Evolutionary conservation across 192 early-diverging fungal species (phyloP).

Genomic region (Coemansia sp.): DNA sequence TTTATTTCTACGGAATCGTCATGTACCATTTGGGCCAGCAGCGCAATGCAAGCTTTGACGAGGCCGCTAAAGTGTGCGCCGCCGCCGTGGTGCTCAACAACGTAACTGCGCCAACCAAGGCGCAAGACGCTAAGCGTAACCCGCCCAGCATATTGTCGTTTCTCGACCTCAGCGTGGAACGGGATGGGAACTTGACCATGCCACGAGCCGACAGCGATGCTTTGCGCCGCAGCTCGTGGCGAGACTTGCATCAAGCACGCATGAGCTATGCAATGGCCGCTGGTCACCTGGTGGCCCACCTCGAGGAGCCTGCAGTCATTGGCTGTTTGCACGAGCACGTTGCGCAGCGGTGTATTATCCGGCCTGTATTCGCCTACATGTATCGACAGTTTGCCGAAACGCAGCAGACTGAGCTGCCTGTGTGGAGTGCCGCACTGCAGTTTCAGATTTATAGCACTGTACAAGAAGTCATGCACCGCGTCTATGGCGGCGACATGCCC

Average conservation of each 20-base stretch:
- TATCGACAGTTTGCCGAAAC: conserved; percentile 14
- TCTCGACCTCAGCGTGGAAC: conserved; percentile 21
- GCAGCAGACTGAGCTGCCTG: conserved; percentile 10
- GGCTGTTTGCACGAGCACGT: conserved; percentile 10
- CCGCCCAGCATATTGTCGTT: conserved; percentile 26
- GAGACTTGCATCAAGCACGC: neutral
- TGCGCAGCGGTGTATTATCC: conserved; percentile 26
- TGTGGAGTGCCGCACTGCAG: conserved; percentile 25
- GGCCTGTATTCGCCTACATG: conserved; percentile 40
- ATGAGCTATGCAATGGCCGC: conserved; percentile 32
- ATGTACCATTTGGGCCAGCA: conserved; percentile 27
- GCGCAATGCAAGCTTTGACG: conserved; percentile 3
- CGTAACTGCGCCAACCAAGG: conserved; percentile 6
- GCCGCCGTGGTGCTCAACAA: conserved; percentile 44
- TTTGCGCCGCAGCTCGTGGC: conserved; percentile 6
- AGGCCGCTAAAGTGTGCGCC: conserved; percentile 26
- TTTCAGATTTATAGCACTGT: conserved; percentile 48
- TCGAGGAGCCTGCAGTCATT: conserved; percentile 19
- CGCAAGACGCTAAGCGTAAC: neutral
- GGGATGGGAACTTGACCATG: conserved; percentile 12
- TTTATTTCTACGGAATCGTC: conserved; percentile 36
- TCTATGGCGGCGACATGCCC: conserved; percentile 7
- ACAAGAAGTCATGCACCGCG: conserved; percentile 16
- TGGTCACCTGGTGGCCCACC: conserved; percentile 27
- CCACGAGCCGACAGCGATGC: conserved; percentile 3